These are phyloP conservation scores for Salix brachista DNA, from an alignment of 345 rosid species.

Conservation along the genomic window DNA sequence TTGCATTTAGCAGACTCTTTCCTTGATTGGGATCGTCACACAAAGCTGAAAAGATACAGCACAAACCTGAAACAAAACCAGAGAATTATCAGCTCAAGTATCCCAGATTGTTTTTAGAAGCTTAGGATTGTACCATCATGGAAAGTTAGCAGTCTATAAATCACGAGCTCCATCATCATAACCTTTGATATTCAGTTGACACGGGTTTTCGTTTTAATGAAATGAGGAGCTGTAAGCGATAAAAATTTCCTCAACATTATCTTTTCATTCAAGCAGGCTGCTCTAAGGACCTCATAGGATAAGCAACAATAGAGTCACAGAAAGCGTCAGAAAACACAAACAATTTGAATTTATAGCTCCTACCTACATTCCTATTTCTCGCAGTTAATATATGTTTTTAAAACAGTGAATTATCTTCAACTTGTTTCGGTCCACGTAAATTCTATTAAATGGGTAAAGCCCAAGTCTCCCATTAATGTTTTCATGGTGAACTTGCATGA, in stretches of 20 bases:
- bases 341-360: background rate
- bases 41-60: slow-evolving; percentile 60
- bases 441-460: background rate
- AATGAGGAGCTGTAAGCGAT: too few species aligned
- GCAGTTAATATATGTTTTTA: background rate
- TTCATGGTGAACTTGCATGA: background rate
- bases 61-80: slow-evolving; percentile 56
- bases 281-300: background rate
- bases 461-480: background rate
- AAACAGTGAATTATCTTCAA: background rate
- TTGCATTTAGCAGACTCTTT: slow-evolving; percentile 51
- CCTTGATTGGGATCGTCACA: slow-evolving; percentile 60
- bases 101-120: background rate
- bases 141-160: background rate
- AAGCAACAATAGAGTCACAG: background rate
- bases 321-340: background rate
- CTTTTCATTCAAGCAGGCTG: background rate
- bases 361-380: background rate
- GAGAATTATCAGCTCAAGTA: background rate
- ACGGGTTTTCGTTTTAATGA: too few species aligned
- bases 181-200: too few species aligned
- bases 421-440: background rate
- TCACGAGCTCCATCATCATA: background rate
- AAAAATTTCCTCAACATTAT: background rate
- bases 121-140: background rate